These are phyloP conservation scores for Metschnikowia proteae DNA, from an alignment of 805 yeast genomes.

Conservation along the genomic window DNA sequence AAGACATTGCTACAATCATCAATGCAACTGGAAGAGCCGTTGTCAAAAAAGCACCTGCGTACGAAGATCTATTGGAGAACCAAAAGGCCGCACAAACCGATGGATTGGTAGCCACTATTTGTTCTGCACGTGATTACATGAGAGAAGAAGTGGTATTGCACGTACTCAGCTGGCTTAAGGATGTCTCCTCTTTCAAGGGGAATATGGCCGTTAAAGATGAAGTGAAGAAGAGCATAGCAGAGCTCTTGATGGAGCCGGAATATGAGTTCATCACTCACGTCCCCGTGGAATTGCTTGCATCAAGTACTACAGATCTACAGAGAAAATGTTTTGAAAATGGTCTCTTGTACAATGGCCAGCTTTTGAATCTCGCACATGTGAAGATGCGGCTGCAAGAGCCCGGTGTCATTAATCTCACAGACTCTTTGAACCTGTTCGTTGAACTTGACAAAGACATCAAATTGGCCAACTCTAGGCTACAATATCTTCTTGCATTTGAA, in stretches of 20 bases:
- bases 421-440: slow-evolving; percentile 1
- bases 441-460: neutral
- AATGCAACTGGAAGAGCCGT: slow-evolving; percentile 50
- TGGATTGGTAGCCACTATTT: slow-evolving; percentile 56
- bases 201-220: slow-evolving; percentile 23
- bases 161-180: slow-evolving; percentile 50
- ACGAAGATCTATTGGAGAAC: slow-evolving; percentile 25
- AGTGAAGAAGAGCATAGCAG: slow-evolving; percentile 42
- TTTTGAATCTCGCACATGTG: slow-evolving; percentile 18
- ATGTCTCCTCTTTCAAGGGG: slow-evolving; percentile 28
- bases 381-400: slow-evolving; percentile 19
- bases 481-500: slow-evolving; percentile 55
- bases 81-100: slow-evolving; percentile 40
- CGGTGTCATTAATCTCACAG: neutral
- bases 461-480: slow-evolving; percentile 48
- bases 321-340: slow-evolving; percentile 32
- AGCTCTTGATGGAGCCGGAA: slow-evolving; percentile 37
- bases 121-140: slow-evolving; percentile 46
- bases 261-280: slow-evolving; percentile 31
- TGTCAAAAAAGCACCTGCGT: slow-evolving; percentile 31
- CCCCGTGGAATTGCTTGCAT: slow-evolving; percentile 22
- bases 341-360: slow-evolving; percentile 24
- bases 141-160: slow-evolving; percentile 46
- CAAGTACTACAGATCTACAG: slow-evolving; percentile 11
- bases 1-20: slow-evolving; percentile 40